Evolutionary conservation across 2,329 filamentous ascomycete species (phyloP).

Genomic region (Stylonectria norvegica): DNA sequence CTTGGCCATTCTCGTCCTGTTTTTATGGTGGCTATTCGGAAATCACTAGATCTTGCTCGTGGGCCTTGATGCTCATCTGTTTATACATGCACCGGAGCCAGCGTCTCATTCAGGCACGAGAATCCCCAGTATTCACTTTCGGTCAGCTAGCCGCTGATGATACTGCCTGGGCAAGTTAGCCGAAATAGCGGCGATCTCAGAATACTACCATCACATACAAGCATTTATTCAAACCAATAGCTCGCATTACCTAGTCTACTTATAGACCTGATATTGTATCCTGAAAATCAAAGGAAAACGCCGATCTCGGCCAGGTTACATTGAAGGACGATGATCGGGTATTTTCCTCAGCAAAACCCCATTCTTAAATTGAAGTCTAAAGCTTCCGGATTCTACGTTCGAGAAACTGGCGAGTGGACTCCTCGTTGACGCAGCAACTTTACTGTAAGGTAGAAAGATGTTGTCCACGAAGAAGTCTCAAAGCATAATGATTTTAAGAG

Average conservation of each 20-base stretch:
- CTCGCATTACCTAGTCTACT: background rate
- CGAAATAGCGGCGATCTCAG: background rate
- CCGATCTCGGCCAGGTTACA: background rate
- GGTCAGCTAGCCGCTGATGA: background rate
- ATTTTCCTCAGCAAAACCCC: background rate
- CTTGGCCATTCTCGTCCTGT: background rate
- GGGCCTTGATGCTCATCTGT: background rate
- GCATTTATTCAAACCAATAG: background rate
- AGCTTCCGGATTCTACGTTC: background rate
- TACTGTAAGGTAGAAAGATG: background rate
- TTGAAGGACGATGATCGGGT: background rate
- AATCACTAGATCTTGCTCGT: background rate
- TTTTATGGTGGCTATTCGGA: background rate
- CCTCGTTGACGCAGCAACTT: background rate
- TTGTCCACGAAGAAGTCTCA: background rate
- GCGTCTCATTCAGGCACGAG: background rate
- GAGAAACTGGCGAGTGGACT: background rate
- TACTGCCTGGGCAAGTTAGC: background rate
- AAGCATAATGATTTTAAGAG: background rate
- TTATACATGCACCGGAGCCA: background rate
- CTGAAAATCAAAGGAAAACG: background rate
- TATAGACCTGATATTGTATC: background rate
- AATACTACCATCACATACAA: background rate
- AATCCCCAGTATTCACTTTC: background rate
- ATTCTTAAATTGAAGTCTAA: background rate